Evolutionary conservation across 2,329 filamentous ascomycete genomes (phyloP), one percentile per base, ranked within the genome.

Genomic region (Alternaria brassicicola): DNA sequence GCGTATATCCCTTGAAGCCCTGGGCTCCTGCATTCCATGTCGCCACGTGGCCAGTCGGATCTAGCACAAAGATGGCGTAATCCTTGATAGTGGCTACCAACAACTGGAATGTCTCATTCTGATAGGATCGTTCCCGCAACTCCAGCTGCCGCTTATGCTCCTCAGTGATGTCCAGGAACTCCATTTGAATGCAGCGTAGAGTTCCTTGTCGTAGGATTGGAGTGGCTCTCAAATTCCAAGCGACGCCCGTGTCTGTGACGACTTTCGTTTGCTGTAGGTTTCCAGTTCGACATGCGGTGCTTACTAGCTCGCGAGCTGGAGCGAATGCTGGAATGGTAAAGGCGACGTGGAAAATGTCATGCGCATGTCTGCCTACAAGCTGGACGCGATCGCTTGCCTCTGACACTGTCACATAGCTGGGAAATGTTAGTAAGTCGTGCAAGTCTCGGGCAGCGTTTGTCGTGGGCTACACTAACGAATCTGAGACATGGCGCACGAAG

Each of bases 61-160:
- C 84, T 26, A 88, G 79, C 76, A 87, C 83, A 67, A 87, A 89
- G 59, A 88, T 88, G 56, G 85, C 85, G 64, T 87, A 87, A 60
- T 87, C 84, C 71, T 84, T 86, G 65, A 87, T 84, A 0, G 82
- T 84, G 61, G 88, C 83, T 33, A 88, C 79, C 30, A 89, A 67
- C 36, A 88, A 84, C n/a, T 84, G 84, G 68, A 87, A 88, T 4
- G 81, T 82, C 64, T 86, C 83, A 64, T 82, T 82, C 51, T 66
- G 83, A 81, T 52, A 80, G 68, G 73, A 33, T 8, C 65, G 67
- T 52, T 82, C 78, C 54, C 81, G 78, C 36, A 81, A 70, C 36
- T 76, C 77, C 10, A 71, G 56, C 75, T 75, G 58, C 73, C 74
- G 66, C 38, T 49, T 61, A 19, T 68, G 67, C 25, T 78, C 71